These are phyloP conservation scores for Escallonia herrerae DNA, from an alignment of 129 eudicot genomes.

Conservation along the genomic window DNA sequence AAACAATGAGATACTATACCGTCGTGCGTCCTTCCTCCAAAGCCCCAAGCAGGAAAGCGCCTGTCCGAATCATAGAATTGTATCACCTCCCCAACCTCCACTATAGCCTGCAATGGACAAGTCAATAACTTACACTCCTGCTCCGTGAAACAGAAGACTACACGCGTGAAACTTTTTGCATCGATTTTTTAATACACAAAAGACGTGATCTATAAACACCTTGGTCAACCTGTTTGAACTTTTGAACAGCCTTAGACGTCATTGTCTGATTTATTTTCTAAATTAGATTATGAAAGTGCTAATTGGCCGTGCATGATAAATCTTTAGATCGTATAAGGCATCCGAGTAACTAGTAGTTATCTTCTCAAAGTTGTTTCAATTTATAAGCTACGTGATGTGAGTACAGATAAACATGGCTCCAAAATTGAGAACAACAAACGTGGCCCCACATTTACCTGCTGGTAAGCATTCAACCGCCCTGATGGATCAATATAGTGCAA, in stretches of 20 bases:
- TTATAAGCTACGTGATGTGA: too few relatives aligned
- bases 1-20: conserved; percentile 87
- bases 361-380: too few relatives aligned
- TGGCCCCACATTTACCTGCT: conserved; percentile 42
- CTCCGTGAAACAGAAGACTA: neutral
- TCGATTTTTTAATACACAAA: neutral
- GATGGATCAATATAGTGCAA: conserved; percentile 85
- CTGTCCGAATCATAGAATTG: conserved; percentile 91
- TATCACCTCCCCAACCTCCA: conserved; percentile 92
- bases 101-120: conserved; percentile 59
- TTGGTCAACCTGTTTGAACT: too few relatives aligned
- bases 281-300: too few relatives aligned
- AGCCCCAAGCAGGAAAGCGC: conserved; percentile 95
- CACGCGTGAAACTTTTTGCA: neutral
- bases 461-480: conserved; percentile 82
- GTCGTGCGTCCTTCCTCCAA: conserved; percentile 59
- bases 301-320: too few relatives aligned
- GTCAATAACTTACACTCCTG: neutral
- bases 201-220: too few relatives aligned
- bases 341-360: too few relatives aligned
- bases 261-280: too few relatives aligned
- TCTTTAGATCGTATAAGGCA: too few relatives aligned
- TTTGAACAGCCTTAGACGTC: too few relatives aligned
- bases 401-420: too few relatives aligned
- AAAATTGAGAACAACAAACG: neutral